Base-by-base conservation (phyloP, 2,329 filamentous ascomycete genomes). In the Tetracladium maxilliforme region DNA sequence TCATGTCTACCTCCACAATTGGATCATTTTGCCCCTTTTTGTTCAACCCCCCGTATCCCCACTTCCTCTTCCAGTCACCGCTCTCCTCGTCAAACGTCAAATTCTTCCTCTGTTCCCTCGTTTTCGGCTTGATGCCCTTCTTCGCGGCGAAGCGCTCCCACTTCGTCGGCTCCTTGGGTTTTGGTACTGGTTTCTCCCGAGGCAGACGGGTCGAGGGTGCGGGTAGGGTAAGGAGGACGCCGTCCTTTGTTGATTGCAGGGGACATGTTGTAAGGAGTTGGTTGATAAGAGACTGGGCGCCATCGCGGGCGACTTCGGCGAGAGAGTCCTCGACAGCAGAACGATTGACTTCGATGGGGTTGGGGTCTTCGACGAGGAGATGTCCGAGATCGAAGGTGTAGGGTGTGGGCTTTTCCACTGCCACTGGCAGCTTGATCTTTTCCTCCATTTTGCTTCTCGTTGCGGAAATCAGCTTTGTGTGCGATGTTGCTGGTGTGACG, bases 91-190 rank as follows among this genome's bases (percentile, higher is more conserved):
- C 83, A 50, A 76, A 95, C 29, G 77, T 71, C 41, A 86, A 56
- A 56, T 93, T 78, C 49, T 70, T 65, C 33, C 72, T 66, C 51
- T 74, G 64, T 47, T 90, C 83, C 37, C 78, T 70, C 37, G 70
- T 78, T 68, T 86, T 92, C 53, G 74, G 72, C 58, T 79, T 81
- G 56, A 98, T 95, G 28, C 90, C 90, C 66, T 94, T 92, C 70
- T 92, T 92, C 51, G 74, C 78, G 22, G 90, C 90, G 58, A 98
- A 98, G 44, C 77, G 71, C 60, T 93, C 77, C 90, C 90, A 98
- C 51, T 84, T 93, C 30, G 87, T 95, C 38, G 77, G 77, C 29
- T 75, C 61, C 57, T 86, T 90, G 38, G 73, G 67, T 28, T 71
- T 65, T 2, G 90, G 90, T 7, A 95, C 61, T 7, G 83, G 82